Evolutionary conservation across 2,329 filamentous ascomycete species (phyloP).

Genomic region (Monosporascus cannonballus): DNA sequence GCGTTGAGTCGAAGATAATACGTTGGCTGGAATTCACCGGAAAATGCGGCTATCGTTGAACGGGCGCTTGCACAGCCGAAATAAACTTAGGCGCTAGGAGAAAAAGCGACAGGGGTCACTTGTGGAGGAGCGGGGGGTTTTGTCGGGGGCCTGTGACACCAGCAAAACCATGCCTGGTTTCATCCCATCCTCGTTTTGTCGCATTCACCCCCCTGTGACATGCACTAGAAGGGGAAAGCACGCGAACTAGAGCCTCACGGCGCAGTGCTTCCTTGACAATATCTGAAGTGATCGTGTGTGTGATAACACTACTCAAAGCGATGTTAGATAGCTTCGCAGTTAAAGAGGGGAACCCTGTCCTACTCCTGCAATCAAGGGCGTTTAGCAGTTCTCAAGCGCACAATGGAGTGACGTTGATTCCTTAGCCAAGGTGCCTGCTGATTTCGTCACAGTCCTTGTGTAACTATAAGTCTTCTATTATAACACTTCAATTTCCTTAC

Average conservation of each 20-base stretch:
- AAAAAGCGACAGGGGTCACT: constrained; percentile 6
- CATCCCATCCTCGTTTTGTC: constrained; percentile 11
- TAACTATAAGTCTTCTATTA: too few relatives aligned
- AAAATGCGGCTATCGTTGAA: constrained; percentile 1
- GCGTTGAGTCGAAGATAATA: background rate
- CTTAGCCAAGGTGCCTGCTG: too few relatives aligned
- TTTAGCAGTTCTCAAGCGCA: too few relatives aligned
- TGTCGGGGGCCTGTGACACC: constrained; percentile 23
- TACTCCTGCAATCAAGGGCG: too few relatives aligned
- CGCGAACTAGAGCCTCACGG: background rate
- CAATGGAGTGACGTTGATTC: too few relatives aligned
- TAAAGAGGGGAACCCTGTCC: too few relatives aligned
- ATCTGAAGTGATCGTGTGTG: too few relatives aligned
- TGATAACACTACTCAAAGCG: too few relatives aligned
- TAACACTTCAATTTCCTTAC: too few relatives aligned
- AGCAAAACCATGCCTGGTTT: constrained; percentile 24
- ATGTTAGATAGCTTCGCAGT: too few relatives aligned
- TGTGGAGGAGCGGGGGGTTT: constrained; percentile 1
- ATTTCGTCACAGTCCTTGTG: too few relatives aligned
- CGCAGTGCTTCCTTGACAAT: background rate
- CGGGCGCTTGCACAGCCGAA: constrained; percentile 27
- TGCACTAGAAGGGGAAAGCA: background rate
- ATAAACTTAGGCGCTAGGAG: constrained; percentile 24
- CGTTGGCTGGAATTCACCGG: background rate
- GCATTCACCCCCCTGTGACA: background rate